A percentile compares a stretch with the other conserved stretches of the same genome.
phyloP scores from a whole-genome alignment of 169 alveolate species.

The Cryptosporidium tyzzeri region DNA sequence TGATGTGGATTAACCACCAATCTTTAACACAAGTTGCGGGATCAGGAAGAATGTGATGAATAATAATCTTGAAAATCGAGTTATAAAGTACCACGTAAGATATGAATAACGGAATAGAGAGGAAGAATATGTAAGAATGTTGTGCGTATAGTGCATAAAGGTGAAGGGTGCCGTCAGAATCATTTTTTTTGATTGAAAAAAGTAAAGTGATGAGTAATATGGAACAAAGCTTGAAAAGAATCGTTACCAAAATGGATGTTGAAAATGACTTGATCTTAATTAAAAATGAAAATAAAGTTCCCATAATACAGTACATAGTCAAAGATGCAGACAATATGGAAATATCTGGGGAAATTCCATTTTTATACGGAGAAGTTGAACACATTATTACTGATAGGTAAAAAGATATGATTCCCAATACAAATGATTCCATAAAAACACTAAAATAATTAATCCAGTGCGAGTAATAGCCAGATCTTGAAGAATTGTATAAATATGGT shows the following conservation, averaged over 20 bases:
- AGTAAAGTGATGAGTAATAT: neutral
- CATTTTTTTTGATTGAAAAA: neutral
- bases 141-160: constrained; percentile 2
- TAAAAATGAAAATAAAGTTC: constrained; percentile 36
- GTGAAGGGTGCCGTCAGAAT: no score
- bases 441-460: constrained; percentile 29
- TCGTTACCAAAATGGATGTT: neutral
- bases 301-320: constrained; percentile 41
- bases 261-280: constrained; percentile 23
- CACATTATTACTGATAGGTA: constrained; percentile 11
- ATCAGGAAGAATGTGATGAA: constrained; percentile 16
- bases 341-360: constrained; percentile 38
- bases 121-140: constrained; percentile 2
- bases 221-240: neutral
- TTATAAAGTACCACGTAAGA: constrained; percentile 29
- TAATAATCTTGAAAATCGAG: constrained; percentile 35
- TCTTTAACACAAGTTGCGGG: constrained; percentile 28
- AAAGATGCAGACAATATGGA: constrained; percentile 9
- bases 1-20: constrained; percentile 64
- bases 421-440: neutral
- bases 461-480: constrained; percentile 39
- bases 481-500: constrained; percentile 37
- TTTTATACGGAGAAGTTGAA: neutral
- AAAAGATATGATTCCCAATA: constrained; percentile 18
- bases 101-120: constrained; percentile 37